Evolutionary conservation across 306 rosid genomes (phyloP).

Genomic region (Begonia masoniana): DNA sequence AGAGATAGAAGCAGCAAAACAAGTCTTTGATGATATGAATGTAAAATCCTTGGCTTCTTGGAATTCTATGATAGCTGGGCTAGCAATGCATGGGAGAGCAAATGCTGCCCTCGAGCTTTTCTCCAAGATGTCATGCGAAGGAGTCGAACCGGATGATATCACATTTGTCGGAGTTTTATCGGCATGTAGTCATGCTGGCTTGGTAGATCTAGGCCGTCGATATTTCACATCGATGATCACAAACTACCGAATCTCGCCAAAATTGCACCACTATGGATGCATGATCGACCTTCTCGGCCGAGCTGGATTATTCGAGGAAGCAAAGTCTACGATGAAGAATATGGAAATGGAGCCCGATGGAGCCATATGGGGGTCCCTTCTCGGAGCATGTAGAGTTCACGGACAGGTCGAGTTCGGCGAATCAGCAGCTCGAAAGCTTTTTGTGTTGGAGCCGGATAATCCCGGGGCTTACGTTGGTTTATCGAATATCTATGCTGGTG

Average conservation of each 20-base stretch:
- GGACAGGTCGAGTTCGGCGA: conserved; percentile 52
- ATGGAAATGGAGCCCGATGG: conserved; percentile 83
- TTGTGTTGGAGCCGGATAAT: conserved; percentile 58
- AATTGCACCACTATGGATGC: conserved; percentile 74
- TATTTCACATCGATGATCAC: conserved; percentile 44
- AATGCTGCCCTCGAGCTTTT: conserved; percentile 42
- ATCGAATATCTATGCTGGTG: conserved; percentile 75
- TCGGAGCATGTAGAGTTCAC: conserved; percentile 61
- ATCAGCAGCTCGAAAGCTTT: conserved; percentile 45
- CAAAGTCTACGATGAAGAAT: conserved; percentile 32
- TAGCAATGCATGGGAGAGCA: conserved; percentile 57
- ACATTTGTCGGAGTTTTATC: conserved; percentile 74
- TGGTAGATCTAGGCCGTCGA: conserved; percentile 43
- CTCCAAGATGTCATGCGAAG: conserved; percentile 33
- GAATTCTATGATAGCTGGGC: conserved; percentile 82
- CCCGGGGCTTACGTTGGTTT: conserved; percentile 57
- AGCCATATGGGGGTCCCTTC: conserved; percentile 83
- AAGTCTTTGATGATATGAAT: conserved; percentile 44
- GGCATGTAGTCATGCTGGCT: conserved; percentile 71
- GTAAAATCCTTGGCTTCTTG: conserved; percentile 49
- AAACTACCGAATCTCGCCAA: conserved; percentile 38
- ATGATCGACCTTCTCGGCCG: conserved; percentile 62
- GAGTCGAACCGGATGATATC: conserved; percentile 52
- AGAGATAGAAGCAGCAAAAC: conserved; percentile 44
- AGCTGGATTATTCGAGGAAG: conserved; percentile 66